Percentiles rank a stretch among this genome's conserved stretches.
Conservation (phyloP, 495 filamentous ascomycete species). For the Geopyxis carbonaria region DNA sequence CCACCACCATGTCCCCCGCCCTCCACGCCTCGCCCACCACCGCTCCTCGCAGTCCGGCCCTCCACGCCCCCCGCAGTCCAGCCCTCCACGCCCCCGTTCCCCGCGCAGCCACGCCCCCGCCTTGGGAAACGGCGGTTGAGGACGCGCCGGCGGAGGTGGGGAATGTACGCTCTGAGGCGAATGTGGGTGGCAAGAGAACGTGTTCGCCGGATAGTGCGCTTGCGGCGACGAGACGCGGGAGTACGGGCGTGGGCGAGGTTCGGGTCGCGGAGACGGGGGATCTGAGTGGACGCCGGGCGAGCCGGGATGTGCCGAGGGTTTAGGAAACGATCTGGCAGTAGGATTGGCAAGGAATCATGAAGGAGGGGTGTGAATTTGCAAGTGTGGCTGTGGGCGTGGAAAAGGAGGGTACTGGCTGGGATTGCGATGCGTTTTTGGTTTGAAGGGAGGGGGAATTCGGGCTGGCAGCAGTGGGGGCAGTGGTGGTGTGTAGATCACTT, state of each 20-base stretch:
- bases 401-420: too few species aligned
- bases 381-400: too few species aligned
- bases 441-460: too few species aligned
- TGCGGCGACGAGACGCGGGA: slow-evolving; percentile 17
- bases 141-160: neutral
- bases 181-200: slow-evolving; percentile 18
- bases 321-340: neutral
- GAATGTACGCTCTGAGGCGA: slow-evolving; percentile 13
- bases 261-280: slow-evolving; percentile 23
- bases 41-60: neutral
- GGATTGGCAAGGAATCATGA: neutral
- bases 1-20: neutral
- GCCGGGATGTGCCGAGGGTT: too few species aligned
- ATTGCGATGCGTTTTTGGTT: too few species aligned
- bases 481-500: too few species aligned
- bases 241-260: slow-evolving; percentile 18
- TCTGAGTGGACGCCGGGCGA: slow-evolving; percentile 7
- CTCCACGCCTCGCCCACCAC: neutral
- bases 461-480: too few species aligned
- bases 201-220: slow-evolving; percentile 19
- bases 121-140: neutral
- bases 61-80: neutral
- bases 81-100: neutral
- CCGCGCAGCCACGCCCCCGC: neutral
- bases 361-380: neutral